These are phyloP conservation scores for Eucalyptus marginata DNA, from an alignment of 345 rosid species.

Conservation along the genomic window DNA sequence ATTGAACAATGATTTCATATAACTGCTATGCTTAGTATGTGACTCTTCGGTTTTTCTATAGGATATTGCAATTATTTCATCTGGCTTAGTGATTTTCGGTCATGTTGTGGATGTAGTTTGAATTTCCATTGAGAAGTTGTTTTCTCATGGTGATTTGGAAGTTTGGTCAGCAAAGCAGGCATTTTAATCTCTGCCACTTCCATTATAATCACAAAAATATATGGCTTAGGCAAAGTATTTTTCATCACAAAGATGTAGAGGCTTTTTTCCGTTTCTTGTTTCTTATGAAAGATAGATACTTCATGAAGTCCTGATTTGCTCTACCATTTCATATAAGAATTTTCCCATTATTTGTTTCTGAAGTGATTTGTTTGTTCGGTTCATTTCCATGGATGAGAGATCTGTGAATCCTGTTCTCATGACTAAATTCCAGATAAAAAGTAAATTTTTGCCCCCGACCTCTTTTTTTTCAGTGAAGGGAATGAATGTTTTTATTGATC, in stretches of 20 bases:
- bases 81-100: neutral
- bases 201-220: neutral
- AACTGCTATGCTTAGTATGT: neutral
- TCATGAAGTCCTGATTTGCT: neutral
- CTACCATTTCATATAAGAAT: neutral
- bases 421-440: neutral
- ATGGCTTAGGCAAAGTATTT: neutral
- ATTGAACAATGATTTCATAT: neutral
- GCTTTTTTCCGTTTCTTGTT: neutral
- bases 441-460: neutral
- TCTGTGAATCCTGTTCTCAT: neutral
- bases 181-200: neutral
- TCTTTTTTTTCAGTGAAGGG: neutral
- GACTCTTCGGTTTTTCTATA: neutral
- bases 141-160: neutral
- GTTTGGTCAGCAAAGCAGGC: neutral
- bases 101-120: neutral
- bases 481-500: neutral
- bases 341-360: neutral
- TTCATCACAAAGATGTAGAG: neutral
- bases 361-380: neutral
- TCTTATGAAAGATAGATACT: neutral
- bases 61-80: neutral
- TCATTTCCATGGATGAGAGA: neutral
- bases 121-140: neutral